Base-by-base conservation (phyloP, 371 early-diverging fungal species). In the Lichtheimia ornata region DNA sequence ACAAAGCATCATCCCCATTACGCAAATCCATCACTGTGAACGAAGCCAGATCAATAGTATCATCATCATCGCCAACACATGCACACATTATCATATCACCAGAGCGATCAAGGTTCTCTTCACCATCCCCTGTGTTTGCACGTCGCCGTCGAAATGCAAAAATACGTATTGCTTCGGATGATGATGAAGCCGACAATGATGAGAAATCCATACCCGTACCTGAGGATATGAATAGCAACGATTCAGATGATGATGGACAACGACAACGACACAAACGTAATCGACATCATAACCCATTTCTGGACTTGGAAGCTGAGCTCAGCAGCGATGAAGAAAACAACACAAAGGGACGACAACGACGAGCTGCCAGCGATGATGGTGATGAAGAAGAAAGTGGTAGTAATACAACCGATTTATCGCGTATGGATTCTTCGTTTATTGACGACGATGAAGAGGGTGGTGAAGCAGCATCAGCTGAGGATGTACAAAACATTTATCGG, bases 261-360 rank as follows among this genome's bases (percentile, higher is more conserved):
- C 58, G 44, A 58, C 50, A 49, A 15, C 58, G 58, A 4, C 57
- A 24, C 12, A 24, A 42, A 9, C 11, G 15, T 15, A 42, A 45
- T 22, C 6, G 11, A 2, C 20, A n/a, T 4, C 5, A 27, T n/a
- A 58, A 58, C 15, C 58, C 58, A 5, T 59, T 52, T 35, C 30
- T 59, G 14, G 60, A 40, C 14, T 14, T 59, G n/a, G 60, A 59
- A 43, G 60, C 53, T 18, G 60, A 59, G 17, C 25, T 45, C 22
- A 52, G 52, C 4, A 51, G 52, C 4, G 60, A 52, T 40, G 60
- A 59, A 40, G 60, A 59, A 13, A 13, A 18, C 12, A 45, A 13
- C 45, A 4, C 0, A 2, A 47, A 22, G 20, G 51, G 42, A 41
- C 11, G 60, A 42, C 14, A n/a, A 50, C 14, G 59, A 50, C 18